These are phyloP conservation scores for Pythium apleroticum DNA, from an alignment of 352 stramenopile genomes.

Conservation along the genomic window DNA sequence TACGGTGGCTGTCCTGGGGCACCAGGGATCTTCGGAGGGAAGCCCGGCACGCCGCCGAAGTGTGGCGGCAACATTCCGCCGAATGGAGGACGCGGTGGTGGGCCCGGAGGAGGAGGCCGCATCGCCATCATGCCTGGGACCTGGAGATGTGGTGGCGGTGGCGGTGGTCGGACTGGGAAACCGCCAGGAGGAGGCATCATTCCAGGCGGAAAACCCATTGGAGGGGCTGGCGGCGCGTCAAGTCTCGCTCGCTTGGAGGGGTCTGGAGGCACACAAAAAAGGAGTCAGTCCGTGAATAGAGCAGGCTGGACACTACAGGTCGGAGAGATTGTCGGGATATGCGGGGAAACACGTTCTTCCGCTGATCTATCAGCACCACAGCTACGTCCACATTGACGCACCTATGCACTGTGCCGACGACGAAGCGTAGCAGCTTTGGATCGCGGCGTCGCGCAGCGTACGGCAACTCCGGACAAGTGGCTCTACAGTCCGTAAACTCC, in stretches of 20 bases:
- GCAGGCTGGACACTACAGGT: background rate
- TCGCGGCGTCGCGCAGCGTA: background rate
- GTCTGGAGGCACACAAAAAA: constrained; percentile 7
- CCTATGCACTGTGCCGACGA: constrained; percentile 8
- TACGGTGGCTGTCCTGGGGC: constrained; percentile 27
- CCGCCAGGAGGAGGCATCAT: constrained; percentile 43
- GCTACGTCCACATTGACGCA: constrained; percentile 12
- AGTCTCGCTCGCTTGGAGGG: constrained; percentile 52
- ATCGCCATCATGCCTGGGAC: constrained; percentile 49
- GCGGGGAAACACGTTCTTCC: background rate
- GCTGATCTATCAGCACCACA: background rate
- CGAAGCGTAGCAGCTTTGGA: background rate
- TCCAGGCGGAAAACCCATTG: constrained; percentile 46
- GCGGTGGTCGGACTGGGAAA: constrained; percentile 41
- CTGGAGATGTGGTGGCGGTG: constrained; percentile 49
- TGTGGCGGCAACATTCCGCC: constrained; percentile 31
- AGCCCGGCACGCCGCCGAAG: constrained; percentile 20
- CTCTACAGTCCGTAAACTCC: background rate
- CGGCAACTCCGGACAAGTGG: background rate
- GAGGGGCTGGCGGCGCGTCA: constrained; percentile 26
- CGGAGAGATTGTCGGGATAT: background rate
- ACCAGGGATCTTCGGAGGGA: constrained; percentile 20
- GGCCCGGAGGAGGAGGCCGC: constrained; percentile 46
- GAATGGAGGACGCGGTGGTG: constrained; percentile 33
- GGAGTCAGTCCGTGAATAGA: background rate